A percentile compares a stretch with the other conserved stretches of the same genome.
phyloP scores from a whole-genome alignment of 768 basidiomycete genomes.

The Trametes cinnabarina region DNA sequence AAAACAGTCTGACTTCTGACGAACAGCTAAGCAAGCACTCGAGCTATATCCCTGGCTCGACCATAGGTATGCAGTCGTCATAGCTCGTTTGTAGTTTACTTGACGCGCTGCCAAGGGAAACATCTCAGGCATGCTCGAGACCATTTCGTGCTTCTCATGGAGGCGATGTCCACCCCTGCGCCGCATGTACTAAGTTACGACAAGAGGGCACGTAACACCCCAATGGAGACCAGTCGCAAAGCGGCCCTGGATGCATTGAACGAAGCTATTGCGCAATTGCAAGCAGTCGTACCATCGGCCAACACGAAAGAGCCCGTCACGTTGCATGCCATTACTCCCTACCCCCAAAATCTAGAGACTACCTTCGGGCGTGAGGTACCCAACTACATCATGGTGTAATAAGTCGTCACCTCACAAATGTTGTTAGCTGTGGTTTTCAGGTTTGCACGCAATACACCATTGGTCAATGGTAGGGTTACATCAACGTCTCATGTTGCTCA shows the following conservation, averaged over 20 bases:
- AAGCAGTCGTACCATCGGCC: constrained; percentile 47
- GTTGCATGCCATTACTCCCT: constrained; percentile 79
- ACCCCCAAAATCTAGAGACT: constrained; percentile 70
- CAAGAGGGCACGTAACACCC: constrained; percentile 70
- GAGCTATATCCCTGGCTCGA: constrained; percentile 81
- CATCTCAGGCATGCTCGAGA: constrained; percentile 84
- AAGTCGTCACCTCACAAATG: constrained; percentile 6
- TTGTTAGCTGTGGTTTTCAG: constrained; percentile 78
- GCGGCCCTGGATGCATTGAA: constrained; percentile 58
- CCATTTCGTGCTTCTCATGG: constrained; percentile 70
- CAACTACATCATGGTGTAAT: neutral
- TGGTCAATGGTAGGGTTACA: constrained; percentile 71
- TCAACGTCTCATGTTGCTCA: neutral
- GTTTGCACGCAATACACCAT: constrained; percentile 83
- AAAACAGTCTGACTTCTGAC: constrained; percentile 62
- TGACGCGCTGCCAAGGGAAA: constrained; percentile 53
- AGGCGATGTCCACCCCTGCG: constrained; percentile 45
- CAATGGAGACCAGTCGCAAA: constrained; percentile 70
- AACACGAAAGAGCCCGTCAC: constrained; percentile 60
- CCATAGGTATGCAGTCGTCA: constrained; percentile 63
- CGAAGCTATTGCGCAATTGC: constrained; percentile 55
- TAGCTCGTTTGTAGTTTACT: neutral
- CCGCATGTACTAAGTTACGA: constrained; percentile 72
- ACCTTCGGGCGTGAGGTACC: constrained; percentile 78
- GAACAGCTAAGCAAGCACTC: constrained; percentile 68